These are phyloP conservation scores for Termitomyces sp. DNA, from an alignment of 768 basidiomycete genomes.

Conservation along the genomic window DNA sequence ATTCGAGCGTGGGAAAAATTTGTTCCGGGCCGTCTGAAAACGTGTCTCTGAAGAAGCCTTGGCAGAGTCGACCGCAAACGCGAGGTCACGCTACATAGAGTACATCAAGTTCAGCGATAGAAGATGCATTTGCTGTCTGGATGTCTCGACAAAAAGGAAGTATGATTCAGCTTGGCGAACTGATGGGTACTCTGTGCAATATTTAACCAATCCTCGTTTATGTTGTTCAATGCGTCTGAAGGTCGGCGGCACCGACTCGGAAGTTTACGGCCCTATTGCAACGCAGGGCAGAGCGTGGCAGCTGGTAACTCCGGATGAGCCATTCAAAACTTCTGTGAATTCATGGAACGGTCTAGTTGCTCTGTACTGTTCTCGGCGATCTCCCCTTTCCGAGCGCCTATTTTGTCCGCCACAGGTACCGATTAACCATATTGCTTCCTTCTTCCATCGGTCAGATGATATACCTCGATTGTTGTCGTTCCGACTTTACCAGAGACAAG, in stretches of 20 bases:
- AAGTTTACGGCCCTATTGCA: neutral
- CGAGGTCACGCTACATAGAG: no score
- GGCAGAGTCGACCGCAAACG: no score
- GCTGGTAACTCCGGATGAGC: neutral
- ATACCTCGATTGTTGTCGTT: neutral
- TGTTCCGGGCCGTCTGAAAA: neutral
- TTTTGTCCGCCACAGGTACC: neutral
- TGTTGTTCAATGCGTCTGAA: neutral
- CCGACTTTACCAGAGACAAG: neutral
- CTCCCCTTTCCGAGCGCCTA: neutral
- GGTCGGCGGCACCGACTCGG: no score
- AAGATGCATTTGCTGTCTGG: neutral
- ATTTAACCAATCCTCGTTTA: neutral
- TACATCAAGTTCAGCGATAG: neutral
- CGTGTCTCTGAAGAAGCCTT: no score
- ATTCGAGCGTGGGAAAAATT: neutral
- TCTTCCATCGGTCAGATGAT: neutral
- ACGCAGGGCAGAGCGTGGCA: neutral
- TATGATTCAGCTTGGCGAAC: neutral
- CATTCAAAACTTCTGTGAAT: neutral
- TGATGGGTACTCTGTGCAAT: neutral
- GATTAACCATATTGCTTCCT: neutral
- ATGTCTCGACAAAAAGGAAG: neutral
- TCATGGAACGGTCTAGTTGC: neutral
- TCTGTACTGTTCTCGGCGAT: neutral